A percentile compares a stretch with the other conserved stretches of the same genome.
phyloP scores from a whole-genome alignment of 306 rosid genomes.

The Trifolium subterraneum region DNA sequence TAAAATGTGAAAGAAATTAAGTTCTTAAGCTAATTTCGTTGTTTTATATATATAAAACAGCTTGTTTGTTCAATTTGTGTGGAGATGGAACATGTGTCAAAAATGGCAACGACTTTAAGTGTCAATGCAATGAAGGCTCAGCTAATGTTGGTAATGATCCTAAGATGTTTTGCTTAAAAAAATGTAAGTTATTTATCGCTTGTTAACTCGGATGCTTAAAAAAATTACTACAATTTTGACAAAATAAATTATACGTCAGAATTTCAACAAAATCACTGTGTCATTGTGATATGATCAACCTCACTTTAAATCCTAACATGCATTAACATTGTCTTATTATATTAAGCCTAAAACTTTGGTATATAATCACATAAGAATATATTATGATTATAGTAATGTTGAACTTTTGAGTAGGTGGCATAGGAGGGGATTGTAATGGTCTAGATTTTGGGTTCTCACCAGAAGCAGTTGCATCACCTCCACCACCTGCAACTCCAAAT shows the following conservation, averaged over 20 bases:
- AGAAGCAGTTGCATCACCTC: not conserved
- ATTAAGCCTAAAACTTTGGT: not conserved
- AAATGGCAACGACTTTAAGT: constrained; percentile 28
- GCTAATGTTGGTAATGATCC: constrained; percentile 46
- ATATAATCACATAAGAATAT: not conserved
- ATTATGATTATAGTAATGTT: not conserved
- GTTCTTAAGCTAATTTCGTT: not conserved
- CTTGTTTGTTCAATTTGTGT: constrained; percentile 45
- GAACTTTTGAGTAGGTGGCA: constrained; percentile 46
- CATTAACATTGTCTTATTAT: not conserved
- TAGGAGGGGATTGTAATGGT: constrained; percentile 54
- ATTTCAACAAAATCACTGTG: not conserved
- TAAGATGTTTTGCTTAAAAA: constrained; percentile 44
- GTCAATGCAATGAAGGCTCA: constrained; percentile 47
- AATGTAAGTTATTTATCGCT: constrained; percentile 53
- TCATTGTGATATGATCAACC: not conserved
- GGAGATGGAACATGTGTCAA: constrained; percentile 46
- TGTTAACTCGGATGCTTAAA: no score
- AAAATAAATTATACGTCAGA: no score
- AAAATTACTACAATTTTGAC: no score
- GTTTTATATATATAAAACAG: constrained; percentile 40
- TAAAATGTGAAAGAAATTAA: not conserved
- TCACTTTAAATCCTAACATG: not conserved
- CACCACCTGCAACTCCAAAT: not conserved
- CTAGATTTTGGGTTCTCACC: constrained; percentile 30